These are phyloP conservation scores for Epichloe scottii DNA, from an alignment of 2,329 filamentous ascomycete genomes.

Conservation along the genomic window DNA sequence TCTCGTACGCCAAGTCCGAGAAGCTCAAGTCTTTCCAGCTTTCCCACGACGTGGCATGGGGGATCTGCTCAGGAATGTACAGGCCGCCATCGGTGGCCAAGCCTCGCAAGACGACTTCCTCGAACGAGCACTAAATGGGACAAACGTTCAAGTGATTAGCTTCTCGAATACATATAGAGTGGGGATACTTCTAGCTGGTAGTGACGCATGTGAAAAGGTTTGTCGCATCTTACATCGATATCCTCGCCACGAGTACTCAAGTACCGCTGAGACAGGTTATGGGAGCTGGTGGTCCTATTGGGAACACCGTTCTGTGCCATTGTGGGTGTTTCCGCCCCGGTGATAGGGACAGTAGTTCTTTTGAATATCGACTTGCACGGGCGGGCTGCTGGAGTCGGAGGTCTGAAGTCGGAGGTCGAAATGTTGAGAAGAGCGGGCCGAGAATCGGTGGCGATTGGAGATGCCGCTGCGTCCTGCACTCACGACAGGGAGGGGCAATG, in stretches of 20 bases:
- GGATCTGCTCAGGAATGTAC: conserved; percentile 78
- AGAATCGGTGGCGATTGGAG: conserved; percentile 2
- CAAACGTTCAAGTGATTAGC: neutral
- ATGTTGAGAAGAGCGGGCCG: conserved; percentile 2
- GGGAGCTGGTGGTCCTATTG: conserved; percentile 22
- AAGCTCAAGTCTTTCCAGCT: conserved; percentile 71
- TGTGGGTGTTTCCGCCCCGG: conserved; percentile 6
- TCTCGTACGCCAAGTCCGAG: conserved; percentile 67
- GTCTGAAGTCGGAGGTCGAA: neutral
- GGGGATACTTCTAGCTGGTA: neutral
- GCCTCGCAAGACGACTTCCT: conserved; percentile 81
- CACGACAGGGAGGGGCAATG: neutral
- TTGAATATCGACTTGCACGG: neutral
- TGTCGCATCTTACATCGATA: conserved; percentile 26
- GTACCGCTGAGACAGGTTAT: conserved; percentile 35
- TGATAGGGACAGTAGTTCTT: no score
- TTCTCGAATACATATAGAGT: neutral
- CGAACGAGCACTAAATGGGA: conserved; percentile 61
- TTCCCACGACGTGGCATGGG: conserved; percentile 22
- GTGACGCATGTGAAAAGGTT: neutral
- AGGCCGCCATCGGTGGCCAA: conserved; percentile 78
- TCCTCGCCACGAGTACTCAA: conserved; percentile 39
- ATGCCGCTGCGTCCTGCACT: neutral
- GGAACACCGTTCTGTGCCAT: conserved; percentile 31
- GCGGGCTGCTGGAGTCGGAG: neutral